Conservation (phyloP, 768 basidiomycete species). For the Suillus luteus region DNA sequence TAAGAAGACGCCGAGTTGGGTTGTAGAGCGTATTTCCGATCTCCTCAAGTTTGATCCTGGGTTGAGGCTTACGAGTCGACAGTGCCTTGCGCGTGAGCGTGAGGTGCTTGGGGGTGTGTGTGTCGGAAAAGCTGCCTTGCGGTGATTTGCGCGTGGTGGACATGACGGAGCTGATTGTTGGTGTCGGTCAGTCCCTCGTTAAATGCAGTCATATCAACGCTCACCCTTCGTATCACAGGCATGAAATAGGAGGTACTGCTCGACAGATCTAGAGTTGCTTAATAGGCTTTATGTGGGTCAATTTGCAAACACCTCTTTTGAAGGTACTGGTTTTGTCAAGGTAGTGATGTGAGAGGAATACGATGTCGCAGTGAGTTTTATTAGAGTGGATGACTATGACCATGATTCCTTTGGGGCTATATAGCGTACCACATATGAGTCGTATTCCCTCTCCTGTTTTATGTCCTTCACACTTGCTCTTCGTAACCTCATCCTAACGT, state of each 20-base stretch:
- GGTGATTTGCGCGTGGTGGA: conserved; percentile 4
- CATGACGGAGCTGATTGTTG: neutral
- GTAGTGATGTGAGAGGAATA: too few species aligned
- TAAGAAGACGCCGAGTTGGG: conserved; percentile 67
- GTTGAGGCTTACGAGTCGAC: conserved; percentile 77
- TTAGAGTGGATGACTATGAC: too few species aligned
- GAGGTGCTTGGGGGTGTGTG: conserved; percentile 65
- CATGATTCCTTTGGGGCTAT: too few species aligned
- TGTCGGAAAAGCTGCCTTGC: conserved; percentile 63
- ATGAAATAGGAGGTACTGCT: neutral
- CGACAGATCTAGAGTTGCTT: neutral
- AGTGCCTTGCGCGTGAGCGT: conserved; percentile 89
- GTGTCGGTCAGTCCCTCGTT: neutral
- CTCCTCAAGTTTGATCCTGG: conserved; percentile 91
- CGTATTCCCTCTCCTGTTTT: too few species aligned
- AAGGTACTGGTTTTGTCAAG: neutral
- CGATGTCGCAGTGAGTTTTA: too few species aligned
- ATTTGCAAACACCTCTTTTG: neutral
- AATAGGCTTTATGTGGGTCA: neutral
- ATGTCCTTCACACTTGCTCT: too few species aligned
- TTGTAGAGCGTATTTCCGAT: conserved; percentile 90
- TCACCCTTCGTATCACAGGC: neutral
- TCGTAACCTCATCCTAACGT: too few species aligned
- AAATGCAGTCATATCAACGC: neutral
- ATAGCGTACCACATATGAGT: too few species aligned